Base-by-base conservation (phyloP, 2,329 filamentous ascomycete genomes). In the Botrytis tulipae region DNA sequence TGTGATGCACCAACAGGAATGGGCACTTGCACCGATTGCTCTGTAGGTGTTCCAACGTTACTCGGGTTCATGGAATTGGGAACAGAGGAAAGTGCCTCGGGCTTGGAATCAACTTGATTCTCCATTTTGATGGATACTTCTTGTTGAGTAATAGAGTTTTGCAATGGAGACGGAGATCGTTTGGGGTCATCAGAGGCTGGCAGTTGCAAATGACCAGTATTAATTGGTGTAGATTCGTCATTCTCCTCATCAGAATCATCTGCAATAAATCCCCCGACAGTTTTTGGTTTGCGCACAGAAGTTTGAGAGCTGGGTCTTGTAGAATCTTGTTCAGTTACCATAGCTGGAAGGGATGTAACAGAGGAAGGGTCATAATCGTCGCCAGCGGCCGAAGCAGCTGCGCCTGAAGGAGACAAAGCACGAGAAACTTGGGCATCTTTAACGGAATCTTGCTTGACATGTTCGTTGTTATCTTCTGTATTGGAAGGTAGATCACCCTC, bases 201-300 rank as follows among this genome's bases (percentile, higher is more conserved):
- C 67, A 77, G 74, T 71, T 79, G 79, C 61, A 73, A 57, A 57
- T 79, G 72, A 75, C 73, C 74, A 72, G 75, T 70, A 63, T 73
- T 73, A 67, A 57, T 70, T 74, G 79, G 67, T 63, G 78, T 77
- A 70, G 78, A 76, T 61, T 75, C 75, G 74, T 80, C 79, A 73
- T 78, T 78, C 70, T 81, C 80, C 70, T 82, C 80, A 75, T 82
- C 80, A 63, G 80, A 82, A 71, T 81, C 80, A 78, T 82, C 80
- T 37, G 80, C 80, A 71, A 82, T 76, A 62, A 82, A 82, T 48
- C 80, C 81, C 70, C 80, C 80, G 32, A 81, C 78, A 16, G 79
- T 81, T 73, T 80, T 81, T 68, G 77, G 79, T 70, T 79, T 80
- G 48, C 78, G 77, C 69, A 75, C 76, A 73, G 80, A 81, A 71